Percentiles rank a stretch among this genome's conserved stretches.
Conservation (phyloP, 2,329 filamentous ascomycete species). For the Penicillium sp. region DNA sequence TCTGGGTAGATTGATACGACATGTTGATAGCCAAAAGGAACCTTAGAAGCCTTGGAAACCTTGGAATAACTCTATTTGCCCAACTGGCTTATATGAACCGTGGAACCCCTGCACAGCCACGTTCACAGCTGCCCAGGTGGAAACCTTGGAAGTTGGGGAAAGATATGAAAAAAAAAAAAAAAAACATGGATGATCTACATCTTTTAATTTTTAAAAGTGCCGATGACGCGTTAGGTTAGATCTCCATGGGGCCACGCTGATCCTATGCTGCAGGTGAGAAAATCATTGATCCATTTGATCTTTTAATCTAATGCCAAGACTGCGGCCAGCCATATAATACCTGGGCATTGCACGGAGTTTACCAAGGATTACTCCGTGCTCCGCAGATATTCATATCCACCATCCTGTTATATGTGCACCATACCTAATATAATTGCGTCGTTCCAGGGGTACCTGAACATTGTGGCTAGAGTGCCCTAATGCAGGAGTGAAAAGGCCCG, state of each 20-base stretch:
- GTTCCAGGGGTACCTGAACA: not conserved
- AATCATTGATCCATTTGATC: constrained; percentile 1
- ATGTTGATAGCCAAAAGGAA: too few species aligned
- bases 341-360: not conserved
- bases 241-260: constrained; percentile 4
- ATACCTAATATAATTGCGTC: not conserved
- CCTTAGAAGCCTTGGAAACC: too few species aligned
- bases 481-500: constrained; percentile 3
- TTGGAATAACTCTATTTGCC: not conserved
- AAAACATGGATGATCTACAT: constrained; percentile 2
- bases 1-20: too few species aligned
- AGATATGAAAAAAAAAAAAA: not conserved
- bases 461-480: not conserved
- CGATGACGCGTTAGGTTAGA: constrained; percentile 4
- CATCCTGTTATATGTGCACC: not conserved
- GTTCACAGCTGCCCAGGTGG: not conserved
- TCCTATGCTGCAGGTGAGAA: not conserved
- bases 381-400: not conserved
- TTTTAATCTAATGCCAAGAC: constrained; percentile 4
- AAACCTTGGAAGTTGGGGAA: too few species aligned
- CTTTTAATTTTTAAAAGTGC: not conserved
- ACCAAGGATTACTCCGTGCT: not conserved
- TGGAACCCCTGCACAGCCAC: too few species aligned
- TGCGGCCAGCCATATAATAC: not conserved
- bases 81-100: too few species aligned